phyloP scores from a whole-genome alignment of 2,329 filamentous ascomycete species.

The Pseudocercospora fijiensis region DNA sequence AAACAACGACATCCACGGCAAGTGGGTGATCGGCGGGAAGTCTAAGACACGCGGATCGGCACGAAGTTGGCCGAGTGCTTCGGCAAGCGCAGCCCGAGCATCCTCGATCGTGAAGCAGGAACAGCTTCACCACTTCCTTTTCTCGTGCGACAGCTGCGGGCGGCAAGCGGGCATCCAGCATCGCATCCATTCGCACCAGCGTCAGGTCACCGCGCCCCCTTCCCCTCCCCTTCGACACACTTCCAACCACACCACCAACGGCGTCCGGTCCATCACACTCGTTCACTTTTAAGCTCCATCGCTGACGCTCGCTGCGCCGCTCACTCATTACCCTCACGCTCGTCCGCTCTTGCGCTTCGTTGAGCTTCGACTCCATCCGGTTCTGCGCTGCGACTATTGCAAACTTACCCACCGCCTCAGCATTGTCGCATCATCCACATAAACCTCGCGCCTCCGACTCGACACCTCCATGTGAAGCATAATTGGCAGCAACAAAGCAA shows the following conservation, averaged over 20 bases:
- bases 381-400: not conserved
- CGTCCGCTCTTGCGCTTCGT: not conserved
- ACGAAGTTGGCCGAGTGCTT: conserved; percentile 2
- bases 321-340: not conserved
- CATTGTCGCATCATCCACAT: not conserved
- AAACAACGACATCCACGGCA: not conserved
- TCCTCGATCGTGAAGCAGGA: conserved; percentile 4
- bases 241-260: not conserved
- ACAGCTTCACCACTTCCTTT: conserved; percentile 2
- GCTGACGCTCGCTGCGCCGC: not conserved
- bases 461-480: not conserved
- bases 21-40: not conserved
- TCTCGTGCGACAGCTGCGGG: not conserved
- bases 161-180: too few relatives aligned
- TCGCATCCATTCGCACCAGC: not conserved
- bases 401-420: not conserved
- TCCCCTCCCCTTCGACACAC: conserved; percentile 6
- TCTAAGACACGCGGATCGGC: not conserved
- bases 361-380: not conserved
- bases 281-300: conserved; percentile 5
- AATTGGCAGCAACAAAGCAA: not conserved
- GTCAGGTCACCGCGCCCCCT: conserved; percentile 1
- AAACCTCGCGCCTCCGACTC: not conserved
- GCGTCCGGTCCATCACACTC: conserved; percentile 2
- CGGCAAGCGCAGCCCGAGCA: not conserved